Conservation (phyloP, 75 land plant species). For the Pinus taeda region DNA sequence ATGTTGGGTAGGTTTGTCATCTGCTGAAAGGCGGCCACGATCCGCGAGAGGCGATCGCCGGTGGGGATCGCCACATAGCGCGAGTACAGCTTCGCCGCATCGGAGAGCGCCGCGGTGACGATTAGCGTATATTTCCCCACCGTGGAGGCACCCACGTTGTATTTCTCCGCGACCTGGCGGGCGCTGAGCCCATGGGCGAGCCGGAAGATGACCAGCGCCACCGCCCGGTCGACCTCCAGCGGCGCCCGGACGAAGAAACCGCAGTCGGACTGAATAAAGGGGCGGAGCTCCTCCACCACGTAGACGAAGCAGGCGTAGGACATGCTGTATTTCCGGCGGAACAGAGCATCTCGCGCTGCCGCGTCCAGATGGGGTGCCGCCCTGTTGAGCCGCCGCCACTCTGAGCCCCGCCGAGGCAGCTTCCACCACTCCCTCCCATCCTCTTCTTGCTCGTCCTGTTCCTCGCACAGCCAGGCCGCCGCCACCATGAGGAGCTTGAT, state of each 20-base stretch:
- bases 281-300: constrained; percentile 29
- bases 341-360: constrained; percentile 9
- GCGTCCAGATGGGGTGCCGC: constrained; percentile 4
- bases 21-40: constrained; percentile 8
- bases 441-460: not conserved
- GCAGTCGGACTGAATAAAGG: constrained; percentile 13
- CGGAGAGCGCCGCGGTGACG: constrained; percentile 22
- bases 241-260: constrained; percentile 15
- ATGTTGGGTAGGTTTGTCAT: constrained; percentile 21
- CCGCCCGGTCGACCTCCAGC: constrained; percentile 28
- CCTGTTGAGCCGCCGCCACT: constrained; percentile 5
- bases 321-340: constrained; percentile 28
- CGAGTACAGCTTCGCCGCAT: constrained; percentile 26
- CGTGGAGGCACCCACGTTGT: constrained; percentile 24
- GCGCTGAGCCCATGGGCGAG: constrained; percentile 24
- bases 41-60: constrained; percentile 16
- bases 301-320: constrained; percentile 29
- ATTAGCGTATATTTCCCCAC: constrained; percentile 28
- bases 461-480: constrained; percentile 5
- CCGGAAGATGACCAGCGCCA: constrained; percentile 24
- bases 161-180: constrained; percentile 18
- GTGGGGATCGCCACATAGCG: constrained; percentile 35
- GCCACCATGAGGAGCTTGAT: constrained; percentile 11
- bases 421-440: constrained; percentile 10
- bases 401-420: not conserved